Conservation (phyloP, 805 yeast species). For the Candida morakotiae region DNA sequence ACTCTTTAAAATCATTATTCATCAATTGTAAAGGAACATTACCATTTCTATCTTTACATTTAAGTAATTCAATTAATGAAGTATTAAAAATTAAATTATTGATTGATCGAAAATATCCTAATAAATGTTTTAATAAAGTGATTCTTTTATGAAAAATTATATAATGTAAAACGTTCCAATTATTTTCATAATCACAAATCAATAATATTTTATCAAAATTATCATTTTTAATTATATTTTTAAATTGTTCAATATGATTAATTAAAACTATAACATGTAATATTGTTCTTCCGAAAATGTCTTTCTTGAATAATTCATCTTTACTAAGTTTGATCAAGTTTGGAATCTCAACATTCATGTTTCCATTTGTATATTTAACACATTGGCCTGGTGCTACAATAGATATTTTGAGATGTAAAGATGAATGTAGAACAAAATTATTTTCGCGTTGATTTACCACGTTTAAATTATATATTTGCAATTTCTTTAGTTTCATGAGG, state of each 20-base stretch:
- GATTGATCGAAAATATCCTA: slow-evolving; percentile 20
- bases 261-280: slow-evolving; percentile 53
- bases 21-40: slow-evolving; percentile 70
- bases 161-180: slow-evolving; percentile 79
- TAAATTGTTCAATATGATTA: slow-evolving; percentile 46
- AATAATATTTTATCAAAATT: slow-evolving; percentile 39
- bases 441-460: background rate
- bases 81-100: slow-evolving; percentile 4
- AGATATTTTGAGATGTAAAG: background rate
- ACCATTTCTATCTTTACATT: slow-evolving; percentile 65
- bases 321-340: slow-evolving; percentile 16
- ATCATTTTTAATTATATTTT: slow-evolving; percentile 43
- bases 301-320: slow-evolving; percentile 46
- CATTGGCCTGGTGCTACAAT: slow-evolving; percentile 9
- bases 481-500: background rate
- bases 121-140: slow-evolving; percentile 43
- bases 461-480: background rate
- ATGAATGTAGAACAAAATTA: background rate
- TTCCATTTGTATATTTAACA: slow-evolving; percentile 6
- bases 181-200: slow-evolving; percentile 64
- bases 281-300: slow-evolving; percentile 66
- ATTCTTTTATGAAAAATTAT: slow-evolving; percentile 57
- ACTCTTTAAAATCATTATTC: slow-evolving; percentile 40
- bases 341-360: slow-evolving; percentile 8
- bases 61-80: slow-evolving; percentile 20